Base-by-base conservation (phyloP, 148 eudicot species). In the Dianthus caryophyllus region DNA sequence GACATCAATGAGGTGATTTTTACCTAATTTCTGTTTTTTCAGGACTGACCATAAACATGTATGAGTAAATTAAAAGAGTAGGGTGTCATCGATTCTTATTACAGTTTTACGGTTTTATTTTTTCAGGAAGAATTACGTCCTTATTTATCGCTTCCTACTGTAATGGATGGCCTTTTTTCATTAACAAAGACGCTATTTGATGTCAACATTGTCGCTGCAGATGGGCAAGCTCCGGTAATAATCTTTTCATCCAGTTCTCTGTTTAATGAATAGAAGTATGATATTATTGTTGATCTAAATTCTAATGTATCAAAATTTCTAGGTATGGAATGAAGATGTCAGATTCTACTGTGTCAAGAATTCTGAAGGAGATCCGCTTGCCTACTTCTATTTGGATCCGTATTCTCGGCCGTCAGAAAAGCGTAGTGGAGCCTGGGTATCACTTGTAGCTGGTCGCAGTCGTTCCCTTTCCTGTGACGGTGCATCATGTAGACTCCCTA, bases 331-430 rank as follows among this genome's bases (percentile, higher is more conserved):
- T 69, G 78, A 74, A 29, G 96, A 87, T 77, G 91, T 89, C 57
- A 75, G 66, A 61, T 89, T 89, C 78, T 87, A 83, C 68, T 61
- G 86, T 29, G 77, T 89, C 74, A 84, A 89, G 53, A 91, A 87
- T 80, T 75, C 88, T 33, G 71, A 79, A 14, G 89, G 86, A 12
- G 76, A 31, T 67, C 80, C 90, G 4, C 67, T 85, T 64, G 86
- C 96, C 31, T 87, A 83, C 78, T 90, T 90, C 76, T 87, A 87
- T 69, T 87, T 90, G 76, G 78, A 90, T 81, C 96, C 96, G 58
- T 90, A 87, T 71, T 82, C 93, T 64, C 96, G 96, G 41, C 96
- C 96, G 69, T 85, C 93, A 68, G 96, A 90, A 71, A 90, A 90
- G 51, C 78, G 80, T 50, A 90, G 93, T 72, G 96, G 96, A 61